phyloP scores from a whole-genome alignment of 2,329 filamentous ascomycete genomes.

The Diaporthe ilicicola region DNA sequence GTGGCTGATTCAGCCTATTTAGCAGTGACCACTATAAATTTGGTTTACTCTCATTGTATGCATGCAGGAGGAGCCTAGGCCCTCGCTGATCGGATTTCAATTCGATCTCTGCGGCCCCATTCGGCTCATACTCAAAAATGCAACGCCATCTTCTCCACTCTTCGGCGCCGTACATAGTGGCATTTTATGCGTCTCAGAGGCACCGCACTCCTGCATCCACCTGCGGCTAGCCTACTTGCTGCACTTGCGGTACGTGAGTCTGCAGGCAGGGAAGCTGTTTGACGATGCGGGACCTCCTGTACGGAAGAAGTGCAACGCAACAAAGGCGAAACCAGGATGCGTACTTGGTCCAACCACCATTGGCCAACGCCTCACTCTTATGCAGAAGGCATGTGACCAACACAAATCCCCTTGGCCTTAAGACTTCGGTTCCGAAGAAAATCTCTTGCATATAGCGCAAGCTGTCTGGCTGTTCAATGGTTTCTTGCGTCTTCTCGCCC shows the following conservation, averaged over 20 bases:
- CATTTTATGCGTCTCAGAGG: slow-evolving; percentile 3
- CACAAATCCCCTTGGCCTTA: background rate
- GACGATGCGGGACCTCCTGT: background rate
- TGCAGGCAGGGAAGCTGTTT: background rate
- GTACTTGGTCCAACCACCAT: background rate
- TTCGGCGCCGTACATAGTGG: no score
- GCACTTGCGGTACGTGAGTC: background rate
- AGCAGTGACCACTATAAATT: background rate
- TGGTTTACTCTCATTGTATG: background rate
- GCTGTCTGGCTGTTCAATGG: background rate
- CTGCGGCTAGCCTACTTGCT: background rate
- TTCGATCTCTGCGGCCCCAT: background rate
- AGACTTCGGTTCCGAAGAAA: background rate
- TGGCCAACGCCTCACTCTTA: slow-evolving; percentile 1
- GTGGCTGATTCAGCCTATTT: slow-evolving; percentile 7
- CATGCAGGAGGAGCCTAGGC: background rate
- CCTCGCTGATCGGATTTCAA: background rate
- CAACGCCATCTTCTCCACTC: background rate
- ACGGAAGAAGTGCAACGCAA: slow-evolving; percentile 1
- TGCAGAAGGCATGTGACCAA: background rate
- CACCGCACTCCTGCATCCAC: background rate
- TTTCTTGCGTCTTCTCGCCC: background rate
- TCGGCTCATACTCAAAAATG: background rate
- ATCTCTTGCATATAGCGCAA: background rate
- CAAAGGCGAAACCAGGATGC: background rate